Percentiles rank a stretch among this genome's conserved stretches.
Conservation (phyloP, 139 green algal species). For the Picochlorum costavermella region DNA sequence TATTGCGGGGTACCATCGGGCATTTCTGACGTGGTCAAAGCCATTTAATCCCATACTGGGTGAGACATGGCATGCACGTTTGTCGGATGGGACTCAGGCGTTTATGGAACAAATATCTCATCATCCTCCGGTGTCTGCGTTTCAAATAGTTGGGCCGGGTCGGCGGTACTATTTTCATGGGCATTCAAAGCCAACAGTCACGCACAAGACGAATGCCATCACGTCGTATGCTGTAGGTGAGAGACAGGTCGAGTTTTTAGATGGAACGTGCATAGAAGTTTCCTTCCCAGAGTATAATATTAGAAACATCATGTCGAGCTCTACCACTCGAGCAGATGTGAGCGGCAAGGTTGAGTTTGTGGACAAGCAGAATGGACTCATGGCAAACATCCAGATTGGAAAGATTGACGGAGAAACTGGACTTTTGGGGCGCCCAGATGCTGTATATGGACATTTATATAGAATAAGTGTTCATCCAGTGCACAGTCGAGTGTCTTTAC, state of each 20-base stretch:
- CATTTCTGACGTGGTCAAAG: conserved; percentile 60
- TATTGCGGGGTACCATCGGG: conserved; percentile 48
- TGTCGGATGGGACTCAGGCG: conserved; percentile 50
- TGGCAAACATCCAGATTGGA: conserved; percentile 39
- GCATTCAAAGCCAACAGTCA: conserved; percentile 60
- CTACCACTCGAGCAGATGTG: conserved; percentile 38
- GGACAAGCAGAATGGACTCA: conserved; percentile 36
- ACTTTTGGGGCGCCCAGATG: conserved; percentile 46
- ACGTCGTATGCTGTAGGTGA: conserved; percentile 60
- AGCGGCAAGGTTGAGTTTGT: conserved; percentile 37
- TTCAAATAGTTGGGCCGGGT: conserved; percentile 59
- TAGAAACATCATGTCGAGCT: conserved; percentile 34
- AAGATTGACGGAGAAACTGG: conserved; percentile 17
- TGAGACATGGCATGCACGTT: conserved; percentile 64
- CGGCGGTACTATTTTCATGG: conserved; percentile 51
- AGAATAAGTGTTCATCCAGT: conserved; percentile 8
- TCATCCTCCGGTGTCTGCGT: conserved; percentile 68
- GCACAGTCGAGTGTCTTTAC: neutral
- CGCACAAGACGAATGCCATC: conserved; percentile 57
- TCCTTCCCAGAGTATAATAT: conserved; percentile 60
- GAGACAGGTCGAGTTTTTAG: conserved; percentile 49
- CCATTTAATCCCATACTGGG: conserved; percentile 87
- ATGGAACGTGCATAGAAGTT: conserved; percentile 58
- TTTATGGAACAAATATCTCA: conserved; percentile 72
- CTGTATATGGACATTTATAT: conserved; percentile 49